These are phyloP conservation scores for Geranomyces variabilis DNA, from an alignment of 192 early-diverging fungal species.

Conservation along the genomic window DNA sequence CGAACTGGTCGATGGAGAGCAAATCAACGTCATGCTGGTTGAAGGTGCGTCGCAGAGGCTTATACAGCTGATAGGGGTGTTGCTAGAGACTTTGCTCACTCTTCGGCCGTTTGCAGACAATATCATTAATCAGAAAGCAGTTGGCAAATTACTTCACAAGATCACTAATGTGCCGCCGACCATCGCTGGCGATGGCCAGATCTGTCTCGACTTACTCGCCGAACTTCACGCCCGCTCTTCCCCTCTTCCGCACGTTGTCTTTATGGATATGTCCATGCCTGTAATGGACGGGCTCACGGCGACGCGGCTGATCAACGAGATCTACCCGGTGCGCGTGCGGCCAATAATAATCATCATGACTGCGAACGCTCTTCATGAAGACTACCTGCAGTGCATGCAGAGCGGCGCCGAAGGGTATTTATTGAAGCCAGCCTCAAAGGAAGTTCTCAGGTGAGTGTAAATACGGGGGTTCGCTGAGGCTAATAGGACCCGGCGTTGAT, in stretches of 20 bases:
- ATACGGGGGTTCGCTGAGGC: no score
- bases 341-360: slow-evolving; percentile 34
- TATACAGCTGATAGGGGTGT: neutral
- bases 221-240: neutral
- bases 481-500: neutral
- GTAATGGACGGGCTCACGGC: slow-evolving; percentile 43
- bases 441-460: slow-evolving; percentile 19
- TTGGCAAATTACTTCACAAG: slow-evolving; percentile 16
- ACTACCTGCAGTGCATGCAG: slow-evolving; percentile 37
- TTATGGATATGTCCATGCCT: slow-evolving; percentile 46
- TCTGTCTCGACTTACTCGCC: slow-evolving; percentile 32
- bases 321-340: slow-evolving; percentile 3
- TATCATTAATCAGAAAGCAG: slow-evolving; percentile 36
- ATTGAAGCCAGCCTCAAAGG: slow-evolving; percentile 29
- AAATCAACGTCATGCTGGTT: slow-evolving; percentile 32
- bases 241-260: slow-evolving; percentile 21
- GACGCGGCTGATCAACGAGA: slow-evolving; percentile 25
- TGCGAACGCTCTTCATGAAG: slow-evolving; percentile 36
- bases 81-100: neutral
- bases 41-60: slow-evolving; percentile 22
- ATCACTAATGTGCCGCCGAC: slow-evolving; percentile 20
- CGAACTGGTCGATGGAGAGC: slow-evolving; percentile 5
- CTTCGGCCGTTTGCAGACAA: slow-evolving; percentile 31
- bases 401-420: slow-evolving; percentile 34
- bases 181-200: slow-evolving; percentile 30